These are phyloP conservation scores for Yamadazyma spencermartinsiae DNA, from an alignment of 1,139 yeast genomes.

Conservation along the genomic window DNA sequence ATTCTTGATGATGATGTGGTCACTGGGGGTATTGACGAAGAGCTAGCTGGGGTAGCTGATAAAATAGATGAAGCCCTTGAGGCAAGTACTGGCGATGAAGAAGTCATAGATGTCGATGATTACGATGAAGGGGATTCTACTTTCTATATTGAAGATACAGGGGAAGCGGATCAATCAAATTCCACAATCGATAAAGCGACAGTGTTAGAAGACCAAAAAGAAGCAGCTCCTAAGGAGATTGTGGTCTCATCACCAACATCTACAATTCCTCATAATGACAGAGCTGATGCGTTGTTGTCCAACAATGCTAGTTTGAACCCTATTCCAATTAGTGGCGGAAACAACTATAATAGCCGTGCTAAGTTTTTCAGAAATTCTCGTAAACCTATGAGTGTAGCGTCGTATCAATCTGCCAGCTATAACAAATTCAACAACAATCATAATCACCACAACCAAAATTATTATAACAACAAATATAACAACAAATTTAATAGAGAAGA, in stretches of 20 bases:
- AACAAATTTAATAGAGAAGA: slow-evolving; percentile 61
- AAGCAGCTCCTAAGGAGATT: neutral
- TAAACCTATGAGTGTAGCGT: slow-evolving; percentile 65
- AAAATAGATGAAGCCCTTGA: neutral
- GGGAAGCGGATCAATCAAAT: slow-evolving; percentile 15
- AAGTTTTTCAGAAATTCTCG: slow-evolving; percentile 51
- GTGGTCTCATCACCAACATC: slow-evolving; percentile 8
- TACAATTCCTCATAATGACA: slow-evolving; percentile 39
- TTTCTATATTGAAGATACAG: slow-evolving; percentile 16
- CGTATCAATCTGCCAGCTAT: slow-evolving; percentile 37
- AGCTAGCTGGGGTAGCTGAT: slow-evolving; percentile 1
- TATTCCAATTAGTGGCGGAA: slow-evolving; percentile 34
- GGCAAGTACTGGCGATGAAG: slow-evolving; percentile 2
- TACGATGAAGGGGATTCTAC: slow-evolving; percentile 18
- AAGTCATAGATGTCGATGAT: slow-evolving; percentile 5
- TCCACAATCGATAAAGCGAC: slow-evolving; percentile 10
- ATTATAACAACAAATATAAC: slow-evolving; percentile 4
- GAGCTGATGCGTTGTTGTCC: slow-evolving; percentile 49
- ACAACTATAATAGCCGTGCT: slow-evolving; percentile 17
- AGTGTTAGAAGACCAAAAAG: neutral
- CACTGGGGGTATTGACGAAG: slow-evolving; percentile 7
- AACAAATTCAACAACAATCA: slow-evolving; percentile 21
- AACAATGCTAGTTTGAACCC: slow-evolving; percentile 43
- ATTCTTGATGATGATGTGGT: slow-evolving; percentile 3
- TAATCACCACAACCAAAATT: slow-evolving; percentile 20